A percentile compares a stretch with the other conserved stretches of the same genome.
Conservation (phyloP, 148 eudicot genomes). For the Mesembryanthemum crystallinum region DNA sequence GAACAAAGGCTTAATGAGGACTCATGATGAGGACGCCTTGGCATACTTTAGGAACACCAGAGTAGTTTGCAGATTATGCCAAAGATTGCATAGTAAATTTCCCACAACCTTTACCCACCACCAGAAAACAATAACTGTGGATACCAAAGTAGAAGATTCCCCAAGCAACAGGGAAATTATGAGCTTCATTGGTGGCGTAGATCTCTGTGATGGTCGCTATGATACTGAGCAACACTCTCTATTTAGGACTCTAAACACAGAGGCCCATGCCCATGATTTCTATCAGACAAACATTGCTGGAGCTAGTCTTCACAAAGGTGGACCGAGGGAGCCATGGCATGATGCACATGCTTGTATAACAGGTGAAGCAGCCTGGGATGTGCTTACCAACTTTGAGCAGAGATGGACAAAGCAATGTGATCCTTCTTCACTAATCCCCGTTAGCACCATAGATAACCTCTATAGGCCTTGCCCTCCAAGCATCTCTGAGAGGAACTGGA, state of each 20-base stretch:
- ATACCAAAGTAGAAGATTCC: slow-evolving; percentile 35
- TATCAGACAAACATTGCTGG: slow-evolving; percentile 71
- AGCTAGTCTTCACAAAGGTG: slow-evolving; percentile 70
- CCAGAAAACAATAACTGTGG: slow-evolving; percentile 71
- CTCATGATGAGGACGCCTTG: slow-evolving; percentile 65
- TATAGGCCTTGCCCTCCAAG: slow-evolving; percentile 25
- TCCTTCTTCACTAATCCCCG: slow-evolving; percentile 52
- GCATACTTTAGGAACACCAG: slow-evolving; percentile 67
- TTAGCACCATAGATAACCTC: slow-evolving; percentile 41
- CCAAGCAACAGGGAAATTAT: slow-evolving; percentile 59
- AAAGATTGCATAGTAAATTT: slow-evolving; percentile 57
- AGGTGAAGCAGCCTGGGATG: slow-evolving; percentile 78
- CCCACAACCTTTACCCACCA: slow-evolving; percentile 74
- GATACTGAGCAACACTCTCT: slow-evolving; percentile 76
- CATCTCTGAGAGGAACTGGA: slow-evolving; percentile 46
- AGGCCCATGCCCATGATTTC: slow-evolving; percentile 53
- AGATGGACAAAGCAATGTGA: slow-evolving; percentile 85
- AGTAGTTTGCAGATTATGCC: slow-evolving; percentile 69
- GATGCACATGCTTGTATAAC: slow-evolving; percentile 73
- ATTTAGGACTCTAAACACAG: slow-evolving; percentile 58
- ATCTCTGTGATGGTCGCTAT: slow-evolving; percentile 82
- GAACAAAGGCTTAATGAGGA: slow-evolving; percentile 81
- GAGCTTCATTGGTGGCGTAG: slow-evolving; percentile 87
- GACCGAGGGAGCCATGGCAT: slow-evolving; percentile 92
- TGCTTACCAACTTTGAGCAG: slow-evolving; percentile 75